Percentiles rank a stretch among this genome's conserved stretches.
Conservation (phyloP, 257 asterid species). For the Capsicum rhomboideum region DNA sequence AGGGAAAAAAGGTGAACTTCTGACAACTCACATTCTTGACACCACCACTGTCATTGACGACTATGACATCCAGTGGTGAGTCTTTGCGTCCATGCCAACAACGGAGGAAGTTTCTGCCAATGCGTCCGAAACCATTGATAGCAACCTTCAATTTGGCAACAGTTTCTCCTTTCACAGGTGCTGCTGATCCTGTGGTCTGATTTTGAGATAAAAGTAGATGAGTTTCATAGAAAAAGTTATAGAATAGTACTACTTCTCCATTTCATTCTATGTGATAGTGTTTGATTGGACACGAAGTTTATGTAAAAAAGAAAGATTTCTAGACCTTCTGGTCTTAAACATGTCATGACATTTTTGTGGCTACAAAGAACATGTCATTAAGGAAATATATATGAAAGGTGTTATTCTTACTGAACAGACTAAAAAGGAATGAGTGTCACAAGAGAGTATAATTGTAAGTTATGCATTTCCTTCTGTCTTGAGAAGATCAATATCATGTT, state of each 20-base stretch:
- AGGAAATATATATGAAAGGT: not conserved
- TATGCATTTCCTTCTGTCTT: not conserved
- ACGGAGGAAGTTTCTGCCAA: constrained; percentile 91
- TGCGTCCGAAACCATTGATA: constrained; percentile 83
- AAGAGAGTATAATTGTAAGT: not conserved
- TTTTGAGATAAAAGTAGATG: not conserved
- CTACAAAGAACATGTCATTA: not conserved
- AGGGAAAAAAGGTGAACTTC: not conserved
- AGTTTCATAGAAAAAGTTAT: not conserved
- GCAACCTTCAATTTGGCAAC: constrained; percentile 89
- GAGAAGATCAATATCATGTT: not conserved
- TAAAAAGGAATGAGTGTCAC: not conserved
- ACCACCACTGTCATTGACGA: constrained; percentile 89
- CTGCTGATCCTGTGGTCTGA: constrained; percentile 49
- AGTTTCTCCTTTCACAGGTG: constrained; percentile 57
- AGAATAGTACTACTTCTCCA: not conserved
- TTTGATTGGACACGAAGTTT: not conserved
- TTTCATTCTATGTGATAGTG: not conserved
- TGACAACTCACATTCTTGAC: constrained; percentile 66
- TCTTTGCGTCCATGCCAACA: constrained; percentile 96
- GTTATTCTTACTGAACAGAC: not conserved
- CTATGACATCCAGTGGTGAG: constrained; percentile 81
- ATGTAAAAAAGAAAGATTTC: not conserved
- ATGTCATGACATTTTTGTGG: not conserved
- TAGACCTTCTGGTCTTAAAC: not conserved